Conservation (phyloP, 192 early-diverging fungal genomes). For the Backusella liffmaniae region DNA sequence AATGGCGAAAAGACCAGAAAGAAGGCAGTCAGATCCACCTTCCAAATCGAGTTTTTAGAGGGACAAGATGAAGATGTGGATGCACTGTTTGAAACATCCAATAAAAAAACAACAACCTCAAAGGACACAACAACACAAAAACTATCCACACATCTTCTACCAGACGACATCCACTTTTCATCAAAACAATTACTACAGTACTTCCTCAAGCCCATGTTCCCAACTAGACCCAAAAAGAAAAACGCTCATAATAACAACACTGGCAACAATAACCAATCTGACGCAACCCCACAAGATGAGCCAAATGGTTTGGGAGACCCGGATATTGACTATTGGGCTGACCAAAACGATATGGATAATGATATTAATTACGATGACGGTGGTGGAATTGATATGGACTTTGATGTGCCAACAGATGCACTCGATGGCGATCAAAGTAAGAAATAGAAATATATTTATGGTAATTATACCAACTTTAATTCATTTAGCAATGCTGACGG, state of each 20-base stretch:
- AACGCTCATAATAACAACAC: background rate
- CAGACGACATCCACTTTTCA: conserved; percentile 76
- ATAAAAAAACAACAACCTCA: conserved; percentile 46
- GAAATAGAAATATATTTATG: background rate
- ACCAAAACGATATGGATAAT: conserved; percentile 17
- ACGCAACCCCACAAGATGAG: background rate
- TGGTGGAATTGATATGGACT: conserved; percentile 28
- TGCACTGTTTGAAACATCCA: conserved; percentile 66
- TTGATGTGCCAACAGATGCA: conserved; percentile 21
- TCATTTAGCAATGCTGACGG: conserved; percentile 10
- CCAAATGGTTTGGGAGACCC: conserved; percentile 27
- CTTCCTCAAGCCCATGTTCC: conserved; percentile 48
- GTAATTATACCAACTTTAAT: background rate
- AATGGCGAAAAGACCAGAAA: conserved; percentile 22
- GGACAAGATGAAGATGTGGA: conserved; percentile 58
- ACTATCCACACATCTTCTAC: conserved; percentile 65
- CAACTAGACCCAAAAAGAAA: conserved; percentile 15
- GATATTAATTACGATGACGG: background rate
- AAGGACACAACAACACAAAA: conserved; percentile 33
- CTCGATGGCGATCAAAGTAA: conserved; percentile 30
- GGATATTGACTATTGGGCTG: conserved; percentile 46
- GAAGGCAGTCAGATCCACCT: background rate
- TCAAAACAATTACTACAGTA: conserved; percentile 52
- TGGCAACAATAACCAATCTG: background rate
- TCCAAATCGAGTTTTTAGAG: conserved; percentile 23